A percentile compares a stretch with the other conserved stretches of the same genome.
Evolutionary conservation across 768 basidiomycete species (phyloP).

Genomic region (Naganishia onofrii): DNA sequence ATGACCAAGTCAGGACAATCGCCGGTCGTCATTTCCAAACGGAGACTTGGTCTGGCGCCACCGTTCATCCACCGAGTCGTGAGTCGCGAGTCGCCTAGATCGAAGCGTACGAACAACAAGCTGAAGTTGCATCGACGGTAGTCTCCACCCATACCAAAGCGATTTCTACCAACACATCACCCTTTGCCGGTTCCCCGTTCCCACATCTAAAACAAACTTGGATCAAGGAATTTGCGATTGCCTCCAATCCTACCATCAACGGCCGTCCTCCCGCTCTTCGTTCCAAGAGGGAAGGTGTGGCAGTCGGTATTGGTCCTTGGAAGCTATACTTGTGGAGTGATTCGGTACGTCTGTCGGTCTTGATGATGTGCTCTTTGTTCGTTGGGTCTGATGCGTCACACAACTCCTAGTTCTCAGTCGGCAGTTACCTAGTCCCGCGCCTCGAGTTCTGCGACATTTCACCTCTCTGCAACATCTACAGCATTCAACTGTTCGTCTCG

Average conservation of each 20-base stretch:
- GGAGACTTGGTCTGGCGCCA: background rate
- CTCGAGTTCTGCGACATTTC: background rate
- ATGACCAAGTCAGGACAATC: background rate
- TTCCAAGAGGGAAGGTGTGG: background rate
- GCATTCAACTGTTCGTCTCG: background rate
- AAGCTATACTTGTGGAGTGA: background rate
- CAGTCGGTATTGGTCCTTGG: background rate
- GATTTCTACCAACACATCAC: background rate
- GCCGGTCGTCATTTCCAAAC: background rate
- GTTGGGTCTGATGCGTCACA: too few species aligned
- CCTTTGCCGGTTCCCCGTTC: background rate
- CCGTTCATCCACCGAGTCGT: background rate
- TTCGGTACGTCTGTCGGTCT: background rate
- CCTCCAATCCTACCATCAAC: background rate
- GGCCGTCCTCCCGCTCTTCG: background rate
- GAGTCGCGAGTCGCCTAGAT: background rate
- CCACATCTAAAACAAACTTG: background rate
- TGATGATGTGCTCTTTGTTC: too few species aligned
- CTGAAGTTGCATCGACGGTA: too few species aligned
- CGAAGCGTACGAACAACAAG: too few species aligned
- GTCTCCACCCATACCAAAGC: background rate
- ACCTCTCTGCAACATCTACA: background rate
- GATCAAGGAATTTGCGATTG: conserved; percentile 1
- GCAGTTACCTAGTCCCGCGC: background rate
- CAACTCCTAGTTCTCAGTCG: background rate